phyloP scores from a whole-genome alignment of 805 yeast genomes.

The Suhomyces kilbournensis region DNA sequence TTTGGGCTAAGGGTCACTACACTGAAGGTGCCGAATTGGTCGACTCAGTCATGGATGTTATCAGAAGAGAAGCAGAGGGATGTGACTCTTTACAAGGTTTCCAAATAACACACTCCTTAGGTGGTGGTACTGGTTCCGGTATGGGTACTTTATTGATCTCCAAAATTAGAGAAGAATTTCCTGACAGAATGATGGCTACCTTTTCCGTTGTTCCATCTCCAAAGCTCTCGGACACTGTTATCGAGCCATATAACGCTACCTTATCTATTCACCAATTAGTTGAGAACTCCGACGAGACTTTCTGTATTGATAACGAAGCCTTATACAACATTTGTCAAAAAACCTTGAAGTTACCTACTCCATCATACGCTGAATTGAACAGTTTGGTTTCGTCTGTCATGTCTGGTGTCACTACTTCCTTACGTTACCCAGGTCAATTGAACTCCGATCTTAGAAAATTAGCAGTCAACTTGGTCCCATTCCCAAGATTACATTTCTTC shows the following conservation, averaged over 20 bases:
- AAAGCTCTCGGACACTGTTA: slow-evolving; percentile 87
- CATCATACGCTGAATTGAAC: slow-evolving; percentile 76
- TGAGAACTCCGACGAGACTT: slow-evolving; percentile 88
- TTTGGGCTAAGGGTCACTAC: slow-evolving; percentile 97
- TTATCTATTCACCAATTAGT: slow-evolving; percentile 87
- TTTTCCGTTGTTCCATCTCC: slow-evolving; percentile 92
- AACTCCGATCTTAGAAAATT: slow-evolving; percentile 89
- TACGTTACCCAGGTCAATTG: slow-evolving; percentile 93
- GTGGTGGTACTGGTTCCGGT: slow-evolving; percentile 95
- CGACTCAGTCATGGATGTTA: slow-evolving; percentile 83
- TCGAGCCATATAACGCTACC: slow-evolving; percentile 93
- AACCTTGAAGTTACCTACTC: slow-evolving; percentile 77
- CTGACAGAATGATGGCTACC: slow-evolving; percentile 95
- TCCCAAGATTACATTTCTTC: slow-evolving; percentile 92
- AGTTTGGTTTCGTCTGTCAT: slow-evolving; percentile 82
- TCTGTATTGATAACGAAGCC: slow-evolving; percentile 94
- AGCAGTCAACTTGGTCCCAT: slow-evolving; percentile 92
- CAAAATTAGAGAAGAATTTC: slow-evolving; percentile 86
- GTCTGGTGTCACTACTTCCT: slow-evolving; percentile 93
- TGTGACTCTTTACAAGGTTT: slow-evolving; percentile 93
- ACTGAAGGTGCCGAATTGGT: slow-evolving; percentile 95
- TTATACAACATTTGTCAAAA: slow-evolving; percentile 84
- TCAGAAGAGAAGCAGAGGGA: slow-evolving; percentile 91
- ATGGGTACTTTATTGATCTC: slow-evolving; percentile 88
- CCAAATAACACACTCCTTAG: slow-evolving; percentile 64